A percentile compares a stretch with the other conserved stretches of the same genome.
phyloP scores from a whole-genome alignment of 257 asterid genomes.

The Phtheirospermum japonicum region DNA sequence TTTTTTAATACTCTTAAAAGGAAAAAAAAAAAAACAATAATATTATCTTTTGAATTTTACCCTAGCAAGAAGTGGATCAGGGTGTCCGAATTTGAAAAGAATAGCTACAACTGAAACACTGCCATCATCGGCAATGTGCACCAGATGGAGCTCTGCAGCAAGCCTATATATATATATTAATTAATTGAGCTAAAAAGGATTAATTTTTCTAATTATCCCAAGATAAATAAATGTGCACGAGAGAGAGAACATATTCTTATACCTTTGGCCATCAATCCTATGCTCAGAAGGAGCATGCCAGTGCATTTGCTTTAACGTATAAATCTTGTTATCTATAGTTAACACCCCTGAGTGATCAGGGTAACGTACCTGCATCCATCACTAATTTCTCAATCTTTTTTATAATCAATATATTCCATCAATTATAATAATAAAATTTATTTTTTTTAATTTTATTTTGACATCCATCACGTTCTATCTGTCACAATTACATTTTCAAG shows the following conservation, averaged over 20 bases:
- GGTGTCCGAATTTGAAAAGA: slow-evolving; percentile 48
- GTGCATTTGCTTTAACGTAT: slow-evolving; percentile 70
- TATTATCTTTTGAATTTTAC: slow-evolving; percentile 17
- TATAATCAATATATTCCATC: too few species aligned
- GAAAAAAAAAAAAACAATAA: not conserved
- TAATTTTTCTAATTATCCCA: too few species aligned
- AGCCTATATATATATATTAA: slow-evolving; percentile 35
- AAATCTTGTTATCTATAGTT: slow-evolving; percentile 47
- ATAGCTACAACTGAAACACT: slow-evolving; percentile 50
- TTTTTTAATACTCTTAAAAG: not conserved
- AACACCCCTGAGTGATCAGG: slow-evolving; percentile 57
- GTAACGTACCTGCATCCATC: slow-evolving; percentile 59
- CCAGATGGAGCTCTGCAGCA: slow-evolving; percentile 82
- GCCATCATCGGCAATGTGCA: slow-evolving; percentile 57
- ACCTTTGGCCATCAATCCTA: slow-evolving; percentile 56
- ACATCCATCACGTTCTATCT: too few species aligned
- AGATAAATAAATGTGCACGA: too few species aligned
- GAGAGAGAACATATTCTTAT: too few species aligned
- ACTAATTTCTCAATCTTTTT: too few species aligned
- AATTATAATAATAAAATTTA: too few species aligned
- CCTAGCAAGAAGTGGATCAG: slow-evolving; percentile 72
- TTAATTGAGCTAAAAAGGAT: too few species aligned
- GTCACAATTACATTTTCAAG: too few species aligned
- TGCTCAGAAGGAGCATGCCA: slow-evolving; percentile 96
- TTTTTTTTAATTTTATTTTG: too few species aligned